Evolutionary conservation across 352 stramenopile species (phyloP).

Genomic region (Phytophthora fragariaefolia): DNA sequence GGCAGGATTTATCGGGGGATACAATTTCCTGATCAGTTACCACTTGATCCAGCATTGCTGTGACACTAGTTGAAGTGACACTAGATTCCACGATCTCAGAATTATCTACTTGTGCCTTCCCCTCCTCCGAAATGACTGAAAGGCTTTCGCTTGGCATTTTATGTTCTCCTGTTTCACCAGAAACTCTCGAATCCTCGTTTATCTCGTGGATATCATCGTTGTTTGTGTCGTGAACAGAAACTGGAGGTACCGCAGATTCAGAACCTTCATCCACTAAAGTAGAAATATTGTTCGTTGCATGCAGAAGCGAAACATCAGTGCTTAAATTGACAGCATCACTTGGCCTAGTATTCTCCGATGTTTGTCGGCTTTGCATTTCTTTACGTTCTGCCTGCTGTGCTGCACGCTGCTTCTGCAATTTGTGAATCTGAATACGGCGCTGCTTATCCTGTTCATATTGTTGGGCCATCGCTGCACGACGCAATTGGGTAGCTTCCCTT

Average conservation of each 20-base stretch:
- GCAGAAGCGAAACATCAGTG: background rate
- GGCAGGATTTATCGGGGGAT: too few relatives aligned
- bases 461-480: conserved; percentile 58
- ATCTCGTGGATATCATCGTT: background rate
- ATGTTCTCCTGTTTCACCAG: background rate
- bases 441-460: conserved; percentile 75
- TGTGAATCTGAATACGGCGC: conserved; percentile 71
- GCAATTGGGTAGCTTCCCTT: conserved; percentile 48
- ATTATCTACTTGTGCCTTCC: too few relatives aligned
- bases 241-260: background rate
- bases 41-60: too few relatives aligned
- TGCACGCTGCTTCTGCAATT: conserved; percentile 61
- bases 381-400: conserved; percentile 33
- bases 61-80: too few relatives aligned
- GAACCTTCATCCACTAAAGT: background rate
- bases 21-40: too few relatives aligned
- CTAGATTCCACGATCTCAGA: too few relatives aligned
- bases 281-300: background rate
- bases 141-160: too few relatives aligned
- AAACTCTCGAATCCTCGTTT: background rate
- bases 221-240: background rate
- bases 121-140: too few relatives aligned
- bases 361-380: conserved; percentile 14
- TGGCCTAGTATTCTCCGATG: conserved; percentile 1
- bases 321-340: background rate